phyloP scores from a whole-genome alignment of 371 early-diverging fungal genomes.

The Smittium mucronatum region DNA sequence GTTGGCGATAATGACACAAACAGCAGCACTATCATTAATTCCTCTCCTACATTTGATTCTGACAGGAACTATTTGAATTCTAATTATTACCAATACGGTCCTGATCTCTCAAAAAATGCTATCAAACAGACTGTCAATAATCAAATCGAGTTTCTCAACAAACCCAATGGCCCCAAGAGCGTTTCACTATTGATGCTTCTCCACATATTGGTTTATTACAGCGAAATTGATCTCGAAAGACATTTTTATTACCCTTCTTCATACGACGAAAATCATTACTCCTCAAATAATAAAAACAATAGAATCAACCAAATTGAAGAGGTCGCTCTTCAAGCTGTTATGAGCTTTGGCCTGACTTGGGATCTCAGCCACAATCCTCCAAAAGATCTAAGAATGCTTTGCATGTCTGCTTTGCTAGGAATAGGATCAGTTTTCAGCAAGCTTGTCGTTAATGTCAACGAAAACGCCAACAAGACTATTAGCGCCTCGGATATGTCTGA shows the following conservation, averaged over 20 bases:
- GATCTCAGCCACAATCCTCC: slow-evolving; percentile 33
- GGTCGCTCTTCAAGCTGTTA: slow-evolving; percentile 31
- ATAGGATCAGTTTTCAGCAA: slow-evolving; percentile 26
- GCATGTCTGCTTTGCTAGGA: slow-evolving; percentile 31
- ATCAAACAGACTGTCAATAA: not conserved
- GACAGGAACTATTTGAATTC: not conserved
- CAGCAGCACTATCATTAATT: not conserved
- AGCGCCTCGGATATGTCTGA: not conserved
- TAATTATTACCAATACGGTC: not conserved
- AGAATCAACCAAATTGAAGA: slow-evolving; percentile 32
- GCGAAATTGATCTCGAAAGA: slow-evolving; percentile 20
- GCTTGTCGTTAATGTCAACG: slow-evolving; percentile 16
- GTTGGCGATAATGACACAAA: not conserved
- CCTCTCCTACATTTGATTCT: too few species aligned
- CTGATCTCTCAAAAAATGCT: not conserved
- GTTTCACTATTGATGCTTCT: slow-evolving; percentile 33
- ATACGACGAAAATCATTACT: not conserved
- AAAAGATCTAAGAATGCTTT: slow-evolving; percentile 29
- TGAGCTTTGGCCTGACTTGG: slow-evolving; percentile 32
- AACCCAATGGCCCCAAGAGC: not conserved
- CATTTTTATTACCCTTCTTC: not conserved
- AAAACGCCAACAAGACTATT: not conserved
- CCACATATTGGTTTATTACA: slow-evolving; percentile 30
- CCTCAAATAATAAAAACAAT: slow-evolving; percentile 7
- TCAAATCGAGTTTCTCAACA: not conserved